These are phyloP conservation scores for Phytopythium vexans DNA, from an alignment of 352 stramenopile genomes.

Conservation along the genomic window DNA sequence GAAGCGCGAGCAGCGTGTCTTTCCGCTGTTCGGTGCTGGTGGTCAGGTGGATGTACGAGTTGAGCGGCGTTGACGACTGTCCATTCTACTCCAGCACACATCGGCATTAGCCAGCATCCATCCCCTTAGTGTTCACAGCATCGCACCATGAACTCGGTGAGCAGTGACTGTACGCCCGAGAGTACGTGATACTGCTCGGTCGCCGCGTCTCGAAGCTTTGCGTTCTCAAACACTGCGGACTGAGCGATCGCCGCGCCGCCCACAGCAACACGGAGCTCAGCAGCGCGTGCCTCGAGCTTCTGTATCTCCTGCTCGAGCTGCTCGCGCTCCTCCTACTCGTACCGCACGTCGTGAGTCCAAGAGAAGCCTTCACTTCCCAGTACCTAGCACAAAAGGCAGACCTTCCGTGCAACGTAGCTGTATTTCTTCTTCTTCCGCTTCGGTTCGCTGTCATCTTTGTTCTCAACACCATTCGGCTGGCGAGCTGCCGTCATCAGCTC, in stretches of 20 bases:
- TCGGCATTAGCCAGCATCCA: background rate
- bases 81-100: conserved; percentile 2
- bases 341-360: too few species aligned
- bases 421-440: conserved; percentile 1
- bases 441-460: background rate
- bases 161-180: conserved; percentile 2
- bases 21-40: conserved; percentile 6
- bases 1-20: conserved; percentile 3
- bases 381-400: background rate
- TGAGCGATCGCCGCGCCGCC: background rate
- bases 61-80: conserved; percentile 3
- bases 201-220: background rate
- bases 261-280: background rate
- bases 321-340: conserved; percentile 4
- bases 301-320: conserved; percentile 3
- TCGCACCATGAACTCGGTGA: conserved; percentile 4
- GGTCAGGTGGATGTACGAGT: conserved; percentile 7
- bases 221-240: background rate
- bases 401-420: background rate
- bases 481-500: background rate
- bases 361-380: background rate
- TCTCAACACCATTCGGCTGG: background rate
- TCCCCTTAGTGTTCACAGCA: background rate
- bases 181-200: background rate
- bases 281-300: background rate